Evolutionary conservation across 2,329 filamentous ascomycete species (phyloP).

Genomic region (Ceratocystis alfenasii): DNA sequence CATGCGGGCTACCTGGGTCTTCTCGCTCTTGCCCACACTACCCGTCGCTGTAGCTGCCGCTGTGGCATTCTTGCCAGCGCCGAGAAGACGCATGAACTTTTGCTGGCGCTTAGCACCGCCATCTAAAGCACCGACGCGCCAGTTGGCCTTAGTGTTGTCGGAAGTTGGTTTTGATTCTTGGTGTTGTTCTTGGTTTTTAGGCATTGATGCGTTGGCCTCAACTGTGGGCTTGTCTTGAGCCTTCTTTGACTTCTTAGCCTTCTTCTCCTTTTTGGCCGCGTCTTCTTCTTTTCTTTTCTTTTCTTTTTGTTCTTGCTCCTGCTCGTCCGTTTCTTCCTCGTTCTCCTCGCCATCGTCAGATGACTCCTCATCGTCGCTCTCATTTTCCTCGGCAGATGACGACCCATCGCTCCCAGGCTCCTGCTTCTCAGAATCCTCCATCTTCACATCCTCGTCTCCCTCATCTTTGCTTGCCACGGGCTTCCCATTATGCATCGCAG

Average conservation of each 20-base stretch:
- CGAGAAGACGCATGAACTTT: slow-evolving; percentile 47
- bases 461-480: neutral
- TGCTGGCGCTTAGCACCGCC: slow-evolving; percentile 40
- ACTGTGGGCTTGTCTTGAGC: slow-evolving; percentile 5
- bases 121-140: slow-evolving; percentile 42
- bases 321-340: slow-evolving; percentile 20
- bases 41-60: slow-evolving; percentile 21
- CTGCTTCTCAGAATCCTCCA: neutral
- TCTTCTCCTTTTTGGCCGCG: slow-evolving; percentile 25
- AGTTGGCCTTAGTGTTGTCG: slow-evolving; percentile 32
- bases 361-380: neutral
- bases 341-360: slow-evolving; percentile 19
- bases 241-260: slow-evolving; percentile 27
- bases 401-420: neutral
- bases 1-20: slow-evolving; percentile 29
- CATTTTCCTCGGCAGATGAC: neutral
- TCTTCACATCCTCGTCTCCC: neutral
- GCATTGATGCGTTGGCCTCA: neutral
- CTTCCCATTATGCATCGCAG: slow-evolving; percentile 23
- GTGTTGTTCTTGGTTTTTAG: slow-evolving; percentile 13
- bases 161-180: neutral
- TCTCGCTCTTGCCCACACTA: slow-evolving; percentile 15
- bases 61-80: slow-evolving; percentile 37
- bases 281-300: slow-evolving; percentile 25
- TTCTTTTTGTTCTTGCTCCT: slow-evolving; percentile 25